Base-by-base conservation (phyloP, 2,329 filamentous ascomycete species). In the Fonsecaea erecta region DNA sequence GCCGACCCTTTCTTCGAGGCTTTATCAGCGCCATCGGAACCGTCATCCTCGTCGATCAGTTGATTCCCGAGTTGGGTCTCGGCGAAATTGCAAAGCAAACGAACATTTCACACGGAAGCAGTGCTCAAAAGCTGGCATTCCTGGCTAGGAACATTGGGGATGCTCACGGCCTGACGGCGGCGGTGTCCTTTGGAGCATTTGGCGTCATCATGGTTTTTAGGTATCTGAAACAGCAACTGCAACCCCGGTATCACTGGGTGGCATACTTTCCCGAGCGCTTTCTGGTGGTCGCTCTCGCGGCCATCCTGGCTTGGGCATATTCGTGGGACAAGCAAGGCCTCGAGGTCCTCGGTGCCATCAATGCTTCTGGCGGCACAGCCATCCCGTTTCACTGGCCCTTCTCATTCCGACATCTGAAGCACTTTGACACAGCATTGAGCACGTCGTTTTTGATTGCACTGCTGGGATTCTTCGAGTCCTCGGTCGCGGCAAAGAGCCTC, bases 11-110 rank as follows among this genome's bases (percentile, higher is more conserved):
- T 73, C 79, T 98, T 62, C 85, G 95, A 65, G 95, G 95, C 0
- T 99, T 99, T 79, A 97, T 99, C 78, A 97, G 92, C 63, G 95
- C 95, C 57, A 96, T 99, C 75, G 95, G 95, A 55, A 91, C 97
- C 62, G 93, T 98, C 70, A 98, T 99, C 75, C 88, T 96, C 43
- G 92, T 98, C 37, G 95, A 98, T 76, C 95, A 99, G 78, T 81
- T 97, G 52, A 91, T 97, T 60, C 93, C 94, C 0, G 93, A 98
- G 77, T 84, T 96, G 72, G 95, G 95, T 0, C 83, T 99, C 24
- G 84, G 83, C 40, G 80, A 83, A 1, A 78, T 87, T 18, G 91
- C 93, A 0, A 87, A 86, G 59, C 79, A 89, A 16, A 75, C 77
- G 1, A 80, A 61, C 12, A 86, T 93, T 1, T 86, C 86, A 51